Evolutionary conservation across 2,329 filamentous ascomycete species (phyloP).

Genomic region (Stachybotrys elegans): DNA sequence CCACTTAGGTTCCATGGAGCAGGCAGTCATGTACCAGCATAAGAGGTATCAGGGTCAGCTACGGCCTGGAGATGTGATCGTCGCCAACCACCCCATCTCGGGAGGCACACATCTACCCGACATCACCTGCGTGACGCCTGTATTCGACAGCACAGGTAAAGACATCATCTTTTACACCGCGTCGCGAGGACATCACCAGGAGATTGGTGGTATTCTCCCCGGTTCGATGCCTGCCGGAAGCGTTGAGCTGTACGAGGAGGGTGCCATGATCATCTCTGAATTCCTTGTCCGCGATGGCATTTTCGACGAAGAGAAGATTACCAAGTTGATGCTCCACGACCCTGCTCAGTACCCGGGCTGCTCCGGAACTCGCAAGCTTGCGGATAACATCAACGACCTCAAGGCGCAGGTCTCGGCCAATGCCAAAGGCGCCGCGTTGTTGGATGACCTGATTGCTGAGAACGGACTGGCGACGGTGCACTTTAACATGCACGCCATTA

Average conservation of each 20-base stretch:
- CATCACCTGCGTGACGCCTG: slow-evolving; percentile 56
- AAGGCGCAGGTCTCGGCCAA: slow-evolving; percentile 86
- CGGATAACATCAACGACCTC: slow-evolving; percentile 80
- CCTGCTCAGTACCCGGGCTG: slow-evolving; percentile 72
- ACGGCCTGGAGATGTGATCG: slow-evolving; percentile 28
- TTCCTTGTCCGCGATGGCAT: slow-evolving; percentile 71
- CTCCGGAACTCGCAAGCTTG: slow-evolving; percentile 71
- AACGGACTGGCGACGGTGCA: slow-evolving; percentile 68
- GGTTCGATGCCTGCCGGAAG: slow-evolving; percentile 80
- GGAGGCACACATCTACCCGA: slow-evolving; percentile 18
- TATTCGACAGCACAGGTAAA: slow-evolving; percentile 27
- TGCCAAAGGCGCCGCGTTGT: slow-evolving; percentile 75
- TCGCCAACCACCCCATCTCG: slow-evolving; percentile 20
- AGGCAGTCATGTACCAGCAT: slow-evolving; percentile 65
- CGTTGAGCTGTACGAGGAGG: slow-evolving; percentile 59
- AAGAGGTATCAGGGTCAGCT: slow-evolving; percentile 56
- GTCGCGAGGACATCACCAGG: slow-evolving; percentile 26
- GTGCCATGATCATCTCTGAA: slow-evolving; percentile 58
- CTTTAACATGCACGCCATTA: slow-evolving; percentile 39
- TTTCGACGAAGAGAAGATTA: slow-evolving; percentile 74
- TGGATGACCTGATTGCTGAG: slow-evolving; percentile 65
- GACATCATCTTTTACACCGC: slow-evolving; percentile 23
- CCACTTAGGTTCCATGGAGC: slow-evolving; percentile 75
- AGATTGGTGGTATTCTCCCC: slow-evolving; percentile 71
- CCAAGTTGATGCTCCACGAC: slow-evolving; percentile 64